A percentile compares a stretch with the other conserved stretches of the same genome.
phyloP scores from a whole-genome alignment of 306 rosid genomes.

The Alnus glutinosa region DNA sequence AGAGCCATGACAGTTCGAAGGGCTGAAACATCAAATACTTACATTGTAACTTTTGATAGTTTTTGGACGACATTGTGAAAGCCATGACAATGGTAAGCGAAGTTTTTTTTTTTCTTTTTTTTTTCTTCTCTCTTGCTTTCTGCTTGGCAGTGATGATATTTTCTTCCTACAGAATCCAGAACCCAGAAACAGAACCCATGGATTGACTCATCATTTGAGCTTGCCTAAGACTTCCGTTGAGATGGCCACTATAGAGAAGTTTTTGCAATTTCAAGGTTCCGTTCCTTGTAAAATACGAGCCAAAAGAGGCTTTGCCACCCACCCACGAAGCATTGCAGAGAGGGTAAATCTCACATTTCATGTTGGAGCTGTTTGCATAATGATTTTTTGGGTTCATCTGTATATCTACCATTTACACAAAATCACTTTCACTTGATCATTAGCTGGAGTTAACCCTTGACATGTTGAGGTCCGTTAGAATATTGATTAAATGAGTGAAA shows the following conservation, averaged over 20 bases:
- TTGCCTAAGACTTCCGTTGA: slow-evolving; percentile 55
- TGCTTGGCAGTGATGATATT: slow-evolving; percentile 9
- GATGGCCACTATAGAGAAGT: slow-evolving; percentile 49
- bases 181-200: slow-evolving; percentile 35
- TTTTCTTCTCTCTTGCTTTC: not conserved
- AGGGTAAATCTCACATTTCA: slow-evolving; percentile 51
- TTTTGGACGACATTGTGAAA: no score
- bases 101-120: not conserved
- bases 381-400: not conserved
- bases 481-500: no score
- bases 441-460: not conserved
- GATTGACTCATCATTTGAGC: slow-evolving; percentile 73
- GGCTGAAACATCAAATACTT: no score
- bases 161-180: slow-evolving; percentile 40
- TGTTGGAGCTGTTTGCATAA: not conserved
- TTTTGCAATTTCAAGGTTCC: slow-evolving; percentile 57
- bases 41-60: no score
- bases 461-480: not conserved
- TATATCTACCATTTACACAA: not conserved
- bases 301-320: slow-evolving; percentile 93
- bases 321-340: slow-evolving; percentile 96
- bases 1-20: no score
- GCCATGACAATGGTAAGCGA: no score
- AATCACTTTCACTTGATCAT: not conserved
- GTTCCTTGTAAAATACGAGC: slow-evolving; percentile 82